Percentiles rank a stretch among this genome's conserved stretches.
Conservation (phyloP, 257 asterid species). For the Solanum pinnatisectum region DNA sequence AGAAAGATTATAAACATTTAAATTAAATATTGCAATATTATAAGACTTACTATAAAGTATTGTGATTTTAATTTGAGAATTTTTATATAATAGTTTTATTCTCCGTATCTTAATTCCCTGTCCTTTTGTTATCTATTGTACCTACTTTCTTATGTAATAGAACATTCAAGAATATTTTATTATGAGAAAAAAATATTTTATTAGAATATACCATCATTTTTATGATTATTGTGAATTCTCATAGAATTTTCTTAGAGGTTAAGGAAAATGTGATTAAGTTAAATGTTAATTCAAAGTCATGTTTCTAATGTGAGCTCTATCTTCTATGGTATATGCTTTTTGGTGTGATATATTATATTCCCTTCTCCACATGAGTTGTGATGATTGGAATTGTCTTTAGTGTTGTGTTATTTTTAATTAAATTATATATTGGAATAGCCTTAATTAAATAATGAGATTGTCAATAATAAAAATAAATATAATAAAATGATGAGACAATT, state of each 20-base stretch:
- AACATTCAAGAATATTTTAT: no score
- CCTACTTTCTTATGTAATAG: not conserved
- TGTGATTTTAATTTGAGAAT: not conserved
- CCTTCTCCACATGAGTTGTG: not conserved
- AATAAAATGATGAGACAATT: not conserved
- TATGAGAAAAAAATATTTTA: no score
- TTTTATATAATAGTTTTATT: not conserved
- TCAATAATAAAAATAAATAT: not conserved
- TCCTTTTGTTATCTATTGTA: not conserved
- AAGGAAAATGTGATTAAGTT: not conserved
- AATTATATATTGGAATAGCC: not conserved
- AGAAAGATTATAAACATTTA: not conserved
- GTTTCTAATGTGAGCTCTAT: not conserved
- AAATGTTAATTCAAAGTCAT: not conserved
- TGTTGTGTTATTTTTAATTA: not conserved
- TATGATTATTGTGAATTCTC: not conserved
- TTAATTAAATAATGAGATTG: not conserved
- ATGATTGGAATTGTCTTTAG: not conserved
- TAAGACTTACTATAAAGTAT: not conserved
- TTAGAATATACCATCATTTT: not conserved
- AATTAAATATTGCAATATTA: not conserved
- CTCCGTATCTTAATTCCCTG: not conserved
- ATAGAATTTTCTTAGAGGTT: not conserved
- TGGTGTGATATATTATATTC: not conserved
- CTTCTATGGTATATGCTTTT: not conserved